Percentiles rank a stretch among this genome's conserved stretches.
Conservation (phyloP, 169 alveolate species). For the Theileria parva region DNA sequence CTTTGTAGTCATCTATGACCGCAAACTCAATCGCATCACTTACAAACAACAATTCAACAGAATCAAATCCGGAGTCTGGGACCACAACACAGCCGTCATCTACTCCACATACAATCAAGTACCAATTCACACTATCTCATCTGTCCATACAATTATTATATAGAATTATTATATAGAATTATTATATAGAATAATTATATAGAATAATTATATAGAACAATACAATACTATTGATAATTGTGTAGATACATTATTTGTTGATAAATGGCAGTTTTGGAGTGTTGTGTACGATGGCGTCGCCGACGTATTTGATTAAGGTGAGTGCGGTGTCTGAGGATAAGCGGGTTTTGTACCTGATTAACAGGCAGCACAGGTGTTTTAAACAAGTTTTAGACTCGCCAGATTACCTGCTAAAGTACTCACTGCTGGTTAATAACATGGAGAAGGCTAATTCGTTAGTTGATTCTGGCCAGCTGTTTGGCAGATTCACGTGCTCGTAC, state of each 20-base stretch:
- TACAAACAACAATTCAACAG: constrained; percentile 55
- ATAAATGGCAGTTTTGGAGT: constrained; percentile 52
- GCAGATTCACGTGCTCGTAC: constrained; percentile 67
- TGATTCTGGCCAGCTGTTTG: constrained; percentile 52
- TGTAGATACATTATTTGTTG: constrained; percentile 31
- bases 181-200: too few relatives aligned
- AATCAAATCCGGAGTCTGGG: constrained; percentile 75
- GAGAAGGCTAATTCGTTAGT: constrained; percentile 34
- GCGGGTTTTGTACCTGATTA: constrained; percentile 27
- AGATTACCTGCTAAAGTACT: constrained; percentile 40
- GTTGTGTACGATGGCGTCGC: constrained; percentile 21
- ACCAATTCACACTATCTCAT: too few relatives aligned
- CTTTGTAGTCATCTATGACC: constrained; percentile 66
- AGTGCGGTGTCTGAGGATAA: constrained; percentile 11
- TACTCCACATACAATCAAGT: constrained; percentile 67
- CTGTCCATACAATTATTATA: too few relatives aligned
- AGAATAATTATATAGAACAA: too few relatives aligned
- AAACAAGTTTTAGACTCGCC: constrained; percentile 25
- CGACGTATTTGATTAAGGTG: constrained; percentile 39
- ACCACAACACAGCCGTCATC: constrained; percentile 46
- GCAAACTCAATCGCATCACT: constrained; percentile 57
- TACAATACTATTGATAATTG: background rate
- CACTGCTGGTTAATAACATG: constrained; percentile 37
- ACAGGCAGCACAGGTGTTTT: constrained; percentile 61
- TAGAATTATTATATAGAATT: too few relatives aligned